These are phyloP conservation scores for Chlamydomonas applanata DNA, from an alignment of 139 green algal genomes.

Conservation along the genomic window DNA sequence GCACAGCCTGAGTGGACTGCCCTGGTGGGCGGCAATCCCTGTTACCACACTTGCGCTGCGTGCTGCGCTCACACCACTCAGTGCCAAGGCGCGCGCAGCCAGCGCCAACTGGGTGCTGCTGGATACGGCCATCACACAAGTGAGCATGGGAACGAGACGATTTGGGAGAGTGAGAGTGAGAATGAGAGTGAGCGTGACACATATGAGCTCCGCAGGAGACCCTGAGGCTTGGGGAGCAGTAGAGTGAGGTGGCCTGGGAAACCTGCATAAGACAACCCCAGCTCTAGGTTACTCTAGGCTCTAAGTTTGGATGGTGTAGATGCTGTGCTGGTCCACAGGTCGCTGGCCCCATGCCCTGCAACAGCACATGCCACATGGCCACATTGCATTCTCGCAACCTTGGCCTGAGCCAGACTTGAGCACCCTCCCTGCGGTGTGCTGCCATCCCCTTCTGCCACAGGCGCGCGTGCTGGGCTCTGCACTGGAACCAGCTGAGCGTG, in stretches of 20 bases:
- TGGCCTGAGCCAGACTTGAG: no score
- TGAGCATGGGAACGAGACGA: background rate
- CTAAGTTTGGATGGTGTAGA: background rate
- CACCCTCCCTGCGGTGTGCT: background rate
- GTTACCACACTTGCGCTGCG: constrained; percentile 15
- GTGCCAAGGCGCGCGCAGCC: constrained; percentile 34
- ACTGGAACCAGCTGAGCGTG: background rate
- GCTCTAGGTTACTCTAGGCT: background rate
- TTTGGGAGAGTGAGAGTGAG: background rate
- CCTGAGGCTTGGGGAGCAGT: no score
- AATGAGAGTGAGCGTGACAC: no score
- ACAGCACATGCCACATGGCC: no score
- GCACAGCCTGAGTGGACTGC: constrained; percentile 19
- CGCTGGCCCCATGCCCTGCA: no score
- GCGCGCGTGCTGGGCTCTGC: background rate
- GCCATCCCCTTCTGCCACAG: background rate
- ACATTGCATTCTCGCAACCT: no score
- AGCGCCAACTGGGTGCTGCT: constrained; percentile 33
- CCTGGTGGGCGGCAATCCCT: constrained; percentile 41
- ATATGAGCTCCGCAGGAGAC: no score
- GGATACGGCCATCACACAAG: constrained; percentile 6
- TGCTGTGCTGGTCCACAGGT: background rate
- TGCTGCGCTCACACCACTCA: constrained; percentile 25
- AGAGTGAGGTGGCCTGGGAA: background rate
- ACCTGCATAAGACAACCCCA: background rate